Base-by-base conservation (phyloP, 495 filamentous ascomycete species). In the Aspergillus sparsus region DNA sequence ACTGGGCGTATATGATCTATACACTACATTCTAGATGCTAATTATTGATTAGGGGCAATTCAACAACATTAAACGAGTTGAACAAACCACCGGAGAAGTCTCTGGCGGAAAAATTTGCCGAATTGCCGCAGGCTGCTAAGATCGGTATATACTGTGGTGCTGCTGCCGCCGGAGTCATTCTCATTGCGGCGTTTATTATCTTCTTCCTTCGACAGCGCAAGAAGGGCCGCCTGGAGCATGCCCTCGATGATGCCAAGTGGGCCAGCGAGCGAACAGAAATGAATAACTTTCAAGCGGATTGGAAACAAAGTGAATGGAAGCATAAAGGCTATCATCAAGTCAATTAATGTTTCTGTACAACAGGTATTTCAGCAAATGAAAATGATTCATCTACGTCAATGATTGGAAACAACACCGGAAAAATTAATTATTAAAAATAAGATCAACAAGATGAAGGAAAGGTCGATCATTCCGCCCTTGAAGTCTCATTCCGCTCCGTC, bases 181-280 rank as follows among this genome's bases (percentile, higher is more conserved):
- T 81, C 9, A 56, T 85, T 33, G 72, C 74, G 27, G 72, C 74
- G 15, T 75, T 84, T 53, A 53, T 77, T 8, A 77, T 88, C 63
- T 87, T 83, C 74, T 90, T 84, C 74, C 70, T 91, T 68, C 80
- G 78, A 46, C 88, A 91, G 68, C 81, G 89, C 51, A 80, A 84
- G 45, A 77, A 79, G 41, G 90, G 90, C 33, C 80, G 83, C 60
- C 76, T 76, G 31, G 89, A 92, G 67, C 81, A 83, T 32, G 81
- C 80, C 51, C 62, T 83, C 5, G 80, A 80, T 18, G 80, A 85
- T 54, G 77, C 81, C 55, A 76, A 78, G 46, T 80, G 75, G 58
- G 74, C 83, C 66, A 77, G 77, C 49, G 85, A 90, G 61, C 84
- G 83, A 6, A 72, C 79, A n/a, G 88, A 90, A 71, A 76, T 88